A percentile compares a stretch with the other conserved stretches of the same genome.
These are phyloP conservation scores for Wickerhamiella nectarea DNA, from an alignment of 805 yeast genomes.

Conservation along the genomic window DNA sequence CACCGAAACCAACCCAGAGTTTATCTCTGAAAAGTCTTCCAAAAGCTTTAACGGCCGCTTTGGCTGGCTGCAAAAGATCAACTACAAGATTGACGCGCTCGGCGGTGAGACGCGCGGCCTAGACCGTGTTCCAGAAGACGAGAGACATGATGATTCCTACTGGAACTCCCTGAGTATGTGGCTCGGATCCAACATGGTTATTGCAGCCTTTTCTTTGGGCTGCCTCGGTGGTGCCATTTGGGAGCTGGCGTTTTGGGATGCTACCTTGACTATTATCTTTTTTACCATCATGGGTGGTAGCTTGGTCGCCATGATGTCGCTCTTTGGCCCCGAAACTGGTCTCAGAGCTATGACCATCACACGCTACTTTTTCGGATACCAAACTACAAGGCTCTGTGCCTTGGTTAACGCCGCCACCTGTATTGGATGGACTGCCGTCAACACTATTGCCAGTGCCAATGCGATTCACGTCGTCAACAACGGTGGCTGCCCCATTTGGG, in stretches of 20 bases:
- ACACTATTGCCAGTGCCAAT: conserved; percentile 81
- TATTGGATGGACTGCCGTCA: conserved; percentile 92
- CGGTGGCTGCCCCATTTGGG: conserved; percentile 70
- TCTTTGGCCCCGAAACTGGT: conserved; percentile 74
- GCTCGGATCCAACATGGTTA: conserved; percentile 80
- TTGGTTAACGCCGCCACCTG: conserved; percentile 69
- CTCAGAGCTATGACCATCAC: conserved; percentile 78
- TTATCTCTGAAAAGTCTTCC: background rate
- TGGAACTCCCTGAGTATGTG: conserved; percentile 75
- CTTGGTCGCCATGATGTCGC: conserved; percentile 72
- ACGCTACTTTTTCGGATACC: conserved; percentile 63
- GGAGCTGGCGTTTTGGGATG: conserved; percentile 60
- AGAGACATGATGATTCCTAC: conserved; percentile 53
- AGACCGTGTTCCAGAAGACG: conserved; percentile 67
- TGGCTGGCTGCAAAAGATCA: conserved; percentile 11
- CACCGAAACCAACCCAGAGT: background rate
- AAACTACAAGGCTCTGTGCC: conserved; percentile 63
- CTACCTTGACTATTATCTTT: conserved; percentile 52
- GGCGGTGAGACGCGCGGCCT: conserved; percentile 57
- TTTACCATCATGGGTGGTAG: conserved; percentile 59
- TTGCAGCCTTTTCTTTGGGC: conserved; percentile 18
- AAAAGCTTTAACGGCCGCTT: background rate
- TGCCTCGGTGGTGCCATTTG: conserved; percentile 41
- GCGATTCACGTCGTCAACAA: conserved; percentile 61
- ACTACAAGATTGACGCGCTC: conserved; percentile 15